These are phyloP conservation scores for Clathrospora elynae DNA, from an alignment of 2,329 filamentous ascomycete genomes.

Conservation along the genomic window DNA sequence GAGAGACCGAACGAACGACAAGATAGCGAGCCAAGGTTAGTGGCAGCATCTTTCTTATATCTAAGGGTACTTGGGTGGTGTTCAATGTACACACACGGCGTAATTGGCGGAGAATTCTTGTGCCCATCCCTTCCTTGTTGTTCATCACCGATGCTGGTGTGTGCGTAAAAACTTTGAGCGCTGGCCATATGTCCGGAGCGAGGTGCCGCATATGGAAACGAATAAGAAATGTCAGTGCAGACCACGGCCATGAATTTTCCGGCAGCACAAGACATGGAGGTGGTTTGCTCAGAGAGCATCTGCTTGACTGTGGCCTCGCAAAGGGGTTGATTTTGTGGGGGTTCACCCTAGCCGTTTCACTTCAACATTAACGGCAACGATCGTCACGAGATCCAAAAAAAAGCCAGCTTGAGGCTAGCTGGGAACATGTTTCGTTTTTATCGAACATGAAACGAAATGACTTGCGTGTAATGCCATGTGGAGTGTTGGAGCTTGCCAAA, in stretches of 20 bases:
- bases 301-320: not conserved
- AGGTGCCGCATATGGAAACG: constrained; percentile 3
- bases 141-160: constrained; percentile 9
- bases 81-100: constrained; percentile 9
- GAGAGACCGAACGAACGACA: no score
- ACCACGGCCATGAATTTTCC: not conserved
- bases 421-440: constrained; percentile 7
- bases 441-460: constrained; percentile 6
- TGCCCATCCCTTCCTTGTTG: not conserved
- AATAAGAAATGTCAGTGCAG: not conserved
- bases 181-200: not conserved
- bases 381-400: constrained; percentile 3
- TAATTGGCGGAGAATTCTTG: constrained; percentile 16
- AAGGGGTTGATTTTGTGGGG: constrained; percentile 2
- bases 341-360: constrained; percentile 10
- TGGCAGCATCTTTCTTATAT: constrained; percentile 19
- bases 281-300: not conserved
- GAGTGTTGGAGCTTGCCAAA: not conserved
- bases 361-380: constrained; percentile 1
- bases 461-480: not conserved
- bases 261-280: not conserved
- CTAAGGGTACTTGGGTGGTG: constrained; percentile 12
- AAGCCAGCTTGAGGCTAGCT: not conserved
- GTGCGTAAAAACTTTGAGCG: not conserved
- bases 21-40: no score